These are phyloP conservation scores for Podospora comata DNA, from an alignment of 495 filamentous ascomycete genomes.

Conservation along the genomic window DNA sequence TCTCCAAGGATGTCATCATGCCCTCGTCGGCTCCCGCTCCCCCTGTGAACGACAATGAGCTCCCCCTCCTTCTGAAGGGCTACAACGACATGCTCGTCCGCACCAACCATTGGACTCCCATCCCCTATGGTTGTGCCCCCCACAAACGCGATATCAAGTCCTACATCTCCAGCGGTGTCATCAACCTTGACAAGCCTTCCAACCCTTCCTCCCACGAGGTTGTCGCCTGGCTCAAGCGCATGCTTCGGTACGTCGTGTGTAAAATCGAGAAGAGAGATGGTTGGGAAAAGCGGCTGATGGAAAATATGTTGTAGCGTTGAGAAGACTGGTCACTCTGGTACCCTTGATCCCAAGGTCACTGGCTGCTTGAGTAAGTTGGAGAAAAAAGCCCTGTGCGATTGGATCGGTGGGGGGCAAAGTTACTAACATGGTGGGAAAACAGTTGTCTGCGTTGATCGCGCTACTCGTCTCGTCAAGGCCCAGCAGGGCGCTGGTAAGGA, in stretches of 20 bases:
- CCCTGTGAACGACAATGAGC: conserved; percentile 78
- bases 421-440: not conserved
- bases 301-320: conserved; percentile 60
- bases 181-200: conserved; percentile 93
- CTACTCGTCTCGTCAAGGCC: conserved; percentile 94
- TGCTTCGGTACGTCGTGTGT: conserved; percentile 63
- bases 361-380: conserved; percentile 67
- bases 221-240: conserved; percentile 97
- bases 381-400: not conserved
- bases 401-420: not conserved
- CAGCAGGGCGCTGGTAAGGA: conserved; percentile 95
- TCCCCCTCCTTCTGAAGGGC: conserved; percentile 88
- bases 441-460: conserved; percentile 89
- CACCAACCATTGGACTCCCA: conserved; percentile 90
- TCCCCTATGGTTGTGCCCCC: conserved; percentile 81
- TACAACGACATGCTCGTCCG: conserved; percentile 82
- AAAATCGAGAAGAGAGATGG: not conserved
- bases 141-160: conserved; percentile 89
- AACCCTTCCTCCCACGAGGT: conserved; percentile 98
- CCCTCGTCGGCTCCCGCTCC: conserved; percentile 69
- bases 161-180: conserved; percentile 93
- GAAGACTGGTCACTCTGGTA: conserved; percentile 97
- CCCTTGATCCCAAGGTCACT: conserved; percentile 77
- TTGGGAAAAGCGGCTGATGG: conserved; percentile 24
- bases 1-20: conserved; percentile 65